Evolutionary conservation across 345 rosid species (phyloP), one percentile per base, ranked within the genome.

Genomic region (Geranium rotundifolium): DNA sequence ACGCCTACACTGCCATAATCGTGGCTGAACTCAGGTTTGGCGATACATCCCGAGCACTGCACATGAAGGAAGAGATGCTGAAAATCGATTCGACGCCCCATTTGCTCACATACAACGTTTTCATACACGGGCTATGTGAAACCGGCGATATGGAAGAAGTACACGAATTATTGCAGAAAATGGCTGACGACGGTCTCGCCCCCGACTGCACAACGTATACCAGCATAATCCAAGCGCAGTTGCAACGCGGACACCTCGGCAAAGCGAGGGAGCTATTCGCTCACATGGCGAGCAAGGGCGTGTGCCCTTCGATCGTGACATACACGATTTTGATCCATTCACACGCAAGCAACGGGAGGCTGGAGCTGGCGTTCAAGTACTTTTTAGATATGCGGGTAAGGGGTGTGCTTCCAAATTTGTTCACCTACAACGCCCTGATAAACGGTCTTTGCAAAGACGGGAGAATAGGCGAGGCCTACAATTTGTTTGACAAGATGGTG

Each of bases 121-220:
- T 77, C 52, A 70, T 84, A 30, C 70, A 82, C 63, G 80, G 88
- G 57, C 82, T 81, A 34, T 75, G 76, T 68, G 75, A 78, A 50
- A 66, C 78, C 68, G 83, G 77, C 57, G 75, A 76, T 65, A 67
- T 82, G 56, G 71, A 75, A 75, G 77, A 73, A 70, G 88, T 85
- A 10, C 55, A 61, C 57, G 74, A 66, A 46, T 73, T 70, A 66
- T 74, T 83, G 74, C 74, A 73, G 55, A 82, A 76, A 75, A 84
- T 85, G 70, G 75, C 68, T 39, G 54, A 46, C 10, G 71, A 77
- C 57, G 84, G 82, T 67, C 72, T 79, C 71, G 62, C 62, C 64
- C 95, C 95, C 9, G 84, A 88, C 73, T 86, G 75, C 69, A 71
- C 82, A 58, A 85, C 89, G 10, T 82, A 84, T 69, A 88, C 95